Base-by-base conservation (phyloP, 768 basidiomycete species). In the Kwoniella sp. region DNA sequence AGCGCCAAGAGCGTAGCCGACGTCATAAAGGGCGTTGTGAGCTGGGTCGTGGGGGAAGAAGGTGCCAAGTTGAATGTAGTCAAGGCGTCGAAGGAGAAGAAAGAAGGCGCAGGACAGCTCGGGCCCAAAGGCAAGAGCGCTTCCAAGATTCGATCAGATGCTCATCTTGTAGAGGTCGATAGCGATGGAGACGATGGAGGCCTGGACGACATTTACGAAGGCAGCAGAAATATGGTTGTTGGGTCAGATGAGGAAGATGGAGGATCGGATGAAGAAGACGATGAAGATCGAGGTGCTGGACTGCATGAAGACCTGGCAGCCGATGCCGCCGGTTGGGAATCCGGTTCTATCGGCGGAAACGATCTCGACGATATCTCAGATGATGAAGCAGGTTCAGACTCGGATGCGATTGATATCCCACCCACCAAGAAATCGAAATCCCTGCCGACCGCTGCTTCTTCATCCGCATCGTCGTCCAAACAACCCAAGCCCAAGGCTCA, bases 1-100 rank as follows among this genome's bases (percentile, higher is more conserved):
- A 93, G 91, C 73, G 89, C 89, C 3, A 92, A 90, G 76, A 78
- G 84, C n/a, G 82, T 93, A 12, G 87, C 90, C 1, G 81, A 83
- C 1, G 86, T 86, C 68, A 83, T 91, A 1, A 81, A 82, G 7
- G 76, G 79, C 25, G 84, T 86, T 15, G 74, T 93, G 1, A 83
- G 83, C 11, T 82, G 83, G 55, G 76, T 92, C 15, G 58, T 75
- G 1, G 77, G 74, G 17, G 75, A 80, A 55, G 67, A 76, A 34
- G 72, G 72, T 0, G 75, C 73, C 9, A 74, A 67, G 47, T 59
- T 78, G 31, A 51, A 58, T 55, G 71, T 41, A 55, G 30, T 55
- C 31, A 59, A 60, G 56, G 60, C 41, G 71, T 67, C 28, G 75
- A 72, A 8, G 68, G 47, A 20, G 63, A 57, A 13, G 60, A 2